These are phyloP conservation scores for Gossypium mustelinum DNA, from an alignment of 345 rosid genomes.

Conservation along the genomic window DNA sequence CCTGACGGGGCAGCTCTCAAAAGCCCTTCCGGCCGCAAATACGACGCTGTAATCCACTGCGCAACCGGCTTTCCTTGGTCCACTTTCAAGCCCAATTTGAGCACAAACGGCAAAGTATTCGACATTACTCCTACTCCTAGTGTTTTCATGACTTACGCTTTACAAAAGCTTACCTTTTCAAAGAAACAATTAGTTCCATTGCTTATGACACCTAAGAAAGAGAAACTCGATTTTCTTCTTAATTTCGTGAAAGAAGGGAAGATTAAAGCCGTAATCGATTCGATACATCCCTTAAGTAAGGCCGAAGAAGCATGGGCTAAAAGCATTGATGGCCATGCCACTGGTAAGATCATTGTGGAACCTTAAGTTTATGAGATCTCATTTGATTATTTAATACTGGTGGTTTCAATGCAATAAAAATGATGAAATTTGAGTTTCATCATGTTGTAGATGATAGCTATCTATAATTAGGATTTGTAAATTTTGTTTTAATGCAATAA, in stretches of 20 bases:
- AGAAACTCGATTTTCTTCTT: slow-evolving; percentile 46
- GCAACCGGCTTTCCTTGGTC: slow-evolving; percentile 53
- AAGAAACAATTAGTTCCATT: slow-evolving; percentile 63
- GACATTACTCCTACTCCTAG: slow-evolving; percentile 45
- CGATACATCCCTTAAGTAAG: slow-evolving; percentile 40
- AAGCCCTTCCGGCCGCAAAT: slow-evolving; percentile 50
- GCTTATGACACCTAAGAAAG: slow-evolving; percentile 31
- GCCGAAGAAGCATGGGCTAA: slow-evolving; percentile 82
- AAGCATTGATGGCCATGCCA: slow-evolving; percentile 61
- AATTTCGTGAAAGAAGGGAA: slow-evolving; percentile 52
- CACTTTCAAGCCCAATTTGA: slow-evolving; percentile 54
- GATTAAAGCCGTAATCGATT: slow-evolving; percentile 25
- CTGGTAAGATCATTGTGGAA: slow-evolving; percentile 74
- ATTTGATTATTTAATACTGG: too few relatives aligned
- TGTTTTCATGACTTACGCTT: slow-evolving; percentile 37
- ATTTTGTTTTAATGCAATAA: neutral
- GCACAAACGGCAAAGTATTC: slow-evolving; percentile 53
- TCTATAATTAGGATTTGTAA: neutral
- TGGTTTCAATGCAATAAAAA: too few relatives aligned
- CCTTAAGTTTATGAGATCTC: slow-evolving; percentile 17
- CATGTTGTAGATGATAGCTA: neutral
- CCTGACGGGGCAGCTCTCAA: neutral
- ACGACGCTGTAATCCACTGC: slow-evolving; percentile 65
- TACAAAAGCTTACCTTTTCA: slow-evolving; percentile 52
- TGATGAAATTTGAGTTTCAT: too few relatives aligned